Evolutionary conservation across 441 rosid genomes (phyloP), one percentile per base, ranked within the genome.

Genomic region (Pelargonium myrrhifolium): DNA sequence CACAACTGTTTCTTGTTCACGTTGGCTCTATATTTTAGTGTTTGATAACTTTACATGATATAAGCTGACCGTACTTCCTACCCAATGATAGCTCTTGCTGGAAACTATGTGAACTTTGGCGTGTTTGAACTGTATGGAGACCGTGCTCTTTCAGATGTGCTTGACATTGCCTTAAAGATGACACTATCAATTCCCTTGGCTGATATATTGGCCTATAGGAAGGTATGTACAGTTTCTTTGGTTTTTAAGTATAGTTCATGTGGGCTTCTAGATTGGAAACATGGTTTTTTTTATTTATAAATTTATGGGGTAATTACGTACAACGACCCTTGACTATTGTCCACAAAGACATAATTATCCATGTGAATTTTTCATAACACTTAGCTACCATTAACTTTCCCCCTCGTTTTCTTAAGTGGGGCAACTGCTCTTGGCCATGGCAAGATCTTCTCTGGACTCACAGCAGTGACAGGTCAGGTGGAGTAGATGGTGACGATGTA

Each of bases 101-200:
- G 99, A 73, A 92, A 89, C 75, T 93, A 92, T 74, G 93, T 88
- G 74, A 96, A 96, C 81, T 96, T 96, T 68, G 98, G 99, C 35
- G 99, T 96, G 62, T 93, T 96, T 77, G 99, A 93, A 80, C 86
- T 96, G 21, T 96, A 96, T 74, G 99, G 99, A 15, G 99, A 96
- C 80, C 88, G 88, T 78, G 99, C 99, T 51, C 97, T 96, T 53
- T 79, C 96, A 22, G 96, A 93, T 83, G 99, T 90, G 68, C 96
- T 96, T 77, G 97, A 96, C 74, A 81, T 93, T 67, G 84, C 95
- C 66, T 74, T 96, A 71, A 93, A 93, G 89, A 82, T 93, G 99
- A 81, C 86, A 24, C 73, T 96, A 9, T 86, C 99, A 71, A 84
- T 93, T 81, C 99, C 99, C 71, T 74, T 90, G 78, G 85, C 99